Conservation (phyloP, 768 basidiomycete species). For the Lactarius indigo region DNA sequence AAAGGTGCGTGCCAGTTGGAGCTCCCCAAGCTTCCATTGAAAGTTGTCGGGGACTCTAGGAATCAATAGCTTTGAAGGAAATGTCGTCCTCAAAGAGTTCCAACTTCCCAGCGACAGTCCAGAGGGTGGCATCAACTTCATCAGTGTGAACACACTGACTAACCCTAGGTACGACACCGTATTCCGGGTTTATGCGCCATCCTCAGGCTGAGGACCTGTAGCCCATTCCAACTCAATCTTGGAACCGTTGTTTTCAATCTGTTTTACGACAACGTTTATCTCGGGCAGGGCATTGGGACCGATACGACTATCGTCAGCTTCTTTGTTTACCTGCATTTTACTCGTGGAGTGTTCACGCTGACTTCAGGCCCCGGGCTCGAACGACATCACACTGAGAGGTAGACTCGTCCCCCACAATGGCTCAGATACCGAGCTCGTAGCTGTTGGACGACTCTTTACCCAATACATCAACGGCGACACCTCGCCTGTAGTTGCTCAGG, state of each 20-base stretch:
- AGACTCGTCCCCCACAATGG: constrained; percentile 51
- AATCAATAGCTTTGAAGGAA: constrained; percentile 57
- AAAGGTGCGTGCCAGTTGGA: constrained; percentile 40
- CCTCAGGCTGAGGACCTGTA: constrained; percentile 27
- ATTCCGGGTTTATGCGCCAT: not conserved
- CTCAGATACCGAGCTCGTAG: constrained; percentile 39
- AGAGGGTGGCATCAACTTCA: constrained; percentile 63
- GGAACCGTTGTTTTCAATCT: constrained; percentile 65
- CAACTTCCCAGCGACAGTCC: constrained; percentile 65
- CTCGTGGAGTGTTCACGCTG: not conserved
- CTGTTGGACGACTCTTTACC: constrained; percentile 63
- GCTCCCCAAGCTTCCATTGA: not conserved
- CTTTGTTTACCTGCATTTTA: constrained; percentile 12
- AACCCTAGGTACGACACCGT: constrained; percentile 49
- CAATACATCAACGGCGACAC: constrained; percentile 63
- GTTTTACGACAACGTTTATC: constrained; percentile 50
- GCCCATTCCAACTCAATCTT: constrained; percentile 66
- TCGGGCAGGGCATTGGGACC: constrained; percentile 53
- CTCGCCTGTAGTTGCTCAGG: constrained; percentile 57
- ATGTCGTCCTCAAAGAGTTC: constrained; percentile 54
- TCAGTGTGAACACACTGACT: constrained; percentile 49
- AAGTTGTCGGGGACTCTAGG: constrained; percentile 35
- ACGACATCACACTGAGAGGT: constrained; percentile 57
- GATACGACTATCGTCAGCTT: constrained; percentile 50
- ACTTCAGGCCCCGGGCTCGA: constrained; percentile 47